Evolutionary conservation across 495 filamentous ascomycete genomes (phyloP).

Genomic region (Aspergillus haitiensis): DNA sequence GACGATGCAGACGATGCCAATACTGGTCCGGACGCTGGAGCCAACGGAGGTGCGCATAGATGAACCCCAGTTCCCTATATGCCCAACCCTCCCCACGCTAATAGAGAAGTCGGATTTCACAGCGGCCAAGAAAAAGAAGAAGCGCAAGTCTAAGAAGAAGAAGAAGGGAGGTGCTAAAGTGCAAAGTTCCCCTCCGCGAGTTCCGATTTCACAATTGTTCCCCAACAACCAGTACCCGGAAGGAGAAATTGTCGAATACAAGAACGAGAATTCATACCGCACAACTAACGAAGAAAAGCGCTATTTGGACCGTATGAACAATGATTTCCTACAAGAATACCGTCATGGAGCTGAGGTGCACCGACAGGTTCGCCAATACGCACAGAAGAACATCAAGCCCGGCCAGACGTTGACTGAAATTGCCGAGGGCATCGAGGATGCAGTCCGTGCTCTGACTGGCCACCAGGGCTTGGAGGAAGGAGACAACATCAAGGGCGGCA

Average conservation of each 20-base stretch:
- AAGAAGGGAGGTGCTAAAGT: conserved; percentile 63
- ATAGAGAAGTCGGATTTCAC: conserved; percentile 18
- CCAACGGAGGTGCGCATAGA: conserved; percentile 42
- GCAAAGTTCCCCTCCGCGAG: conserved; percentile 76
- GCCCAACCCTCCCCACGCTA: conserved; percentile 8
- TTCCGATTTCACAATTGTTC: conserved; percentile 74
- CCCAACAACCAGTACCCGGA: conserved; percentile 71
- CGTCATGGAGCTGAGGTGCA: conserved; percentile 85
- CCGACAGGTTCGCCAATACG: conserved; percentile 83
- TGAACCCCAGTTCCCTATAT: conserved; percentile 10
- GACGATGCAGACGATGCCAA: conserved; percentile 58
- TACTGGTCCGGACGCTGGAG: conserved; percentile 41
- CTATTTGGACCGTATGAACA: conserved; percentile 78
- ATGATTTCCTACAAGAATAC: conserved; percentile 82
- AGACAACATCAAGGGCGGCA: conserved; percentile 73
- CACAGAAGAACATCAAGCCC: conserved; percentile 76
- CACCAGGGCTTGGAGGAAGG: conserved; percentile 79
- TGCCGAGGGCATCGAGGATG: conserved; percentile 82
- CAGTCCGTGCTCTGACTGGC: conserved; percentile 73
- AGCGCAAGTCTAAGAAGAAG: conserved; percentile 74
- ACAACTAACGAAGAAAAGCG: conserved; percentile 87
- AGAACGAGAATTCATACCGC: conserved; percentile 75
- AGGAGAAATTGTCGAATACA: conserved; percentile 77
- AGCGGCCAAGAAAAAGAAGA: conserved; percentile 77
- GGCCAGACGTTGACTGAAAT: conserved; percentile 79